Conservation (phyloP, 305 asterid species). For the Fraxinus ornus region DNA sequence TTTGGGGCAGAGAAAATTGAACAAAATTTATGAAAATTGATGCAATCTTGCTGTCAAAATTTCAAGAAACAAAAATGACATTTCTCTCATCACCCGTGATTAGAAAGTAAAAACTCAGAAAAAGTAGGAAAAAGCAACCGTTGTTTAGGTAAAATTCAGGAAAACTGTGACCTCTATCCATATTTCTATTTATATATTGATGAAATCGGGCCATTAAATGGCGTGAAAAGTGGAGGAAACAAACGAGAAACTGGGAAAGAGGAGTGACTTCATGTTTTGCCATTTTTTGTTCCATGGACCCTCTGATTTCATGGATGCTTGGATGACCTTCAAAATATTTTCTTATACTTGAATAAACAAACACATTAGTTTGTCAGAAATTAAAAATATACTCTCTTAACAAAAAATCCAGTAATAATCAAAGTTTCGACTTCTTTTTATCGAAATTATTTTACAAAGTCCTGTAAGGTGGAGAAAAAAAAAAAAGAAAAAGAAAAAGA, state of each 20-base stretch:
- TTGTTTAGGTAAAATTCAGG: not conserved
- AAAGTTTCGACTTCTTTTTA: no score
- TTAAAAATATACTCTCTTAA: no score
- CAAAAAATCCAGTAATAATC: no score
- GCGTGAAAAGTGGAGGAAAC: not conserved
- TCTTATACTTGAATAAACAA: no score
- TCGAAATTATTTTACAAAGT: no score
- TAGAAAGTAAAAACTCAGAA: not conserved
- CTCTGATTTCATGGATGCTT: not conserved
- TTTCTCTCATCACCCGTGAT: not conserved
- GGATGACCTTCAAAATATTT: not conserved
- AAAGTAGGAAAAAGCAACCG: not conserved
- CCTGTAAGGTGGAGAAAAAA: no score
- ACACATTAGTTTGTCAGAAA: not conserved
- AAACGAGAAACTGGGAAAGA: not conserved
- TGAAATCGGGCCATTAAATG: not conserved
- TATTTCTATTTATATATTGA: not conserved
- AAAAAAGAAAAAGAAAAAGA: no score
- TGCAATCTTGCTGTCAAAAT: not conserved
- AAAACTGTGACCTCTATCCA: conserved; percentile 1
- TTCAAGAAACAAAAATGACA: not conserved
- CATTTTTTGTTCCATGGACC: not conserved
- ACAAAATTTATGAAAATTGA: not conserved
- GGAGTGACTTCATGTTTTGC: not conserved
- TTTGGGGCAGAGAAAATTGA: not conserved